Evolutionary conservation across 2,329 filamentous ascomycete genomes (phyloP), one percentile per base, ranked within the genome.

Genomic region (Rugonectria rugulosa): DNA sequence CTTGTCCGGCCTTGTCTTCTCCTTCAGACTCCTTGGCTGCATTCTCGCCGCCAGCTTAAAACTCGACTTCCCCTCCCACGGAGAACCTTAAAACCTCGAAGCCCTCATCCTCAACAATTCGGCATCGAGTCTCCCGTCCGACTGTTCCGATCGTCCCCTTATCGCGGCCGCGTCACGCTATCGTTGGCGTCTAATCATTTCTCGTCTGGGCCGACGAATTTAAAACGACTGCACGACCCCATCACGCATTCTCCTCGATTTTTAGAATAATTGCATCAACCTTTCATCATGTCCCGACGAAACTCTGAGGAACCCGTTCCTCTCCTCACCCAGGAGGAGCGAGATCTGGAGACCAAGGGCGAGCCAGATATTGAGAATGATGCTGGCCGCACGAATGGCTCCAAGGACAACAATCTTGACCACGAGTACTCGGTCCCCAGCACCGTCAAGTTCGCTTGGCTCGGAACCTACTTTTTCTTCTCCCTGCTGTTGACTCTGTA

Each of bases 401-500:
- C 64, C 27, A 68, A 68, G 50, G 64, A 65, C 47, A 64, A 72
- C 19, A 76, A 76, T 59, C 65, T 77, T 53, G 75, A 77, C 26
- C 74, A 75, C 58, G 78, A 80, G 69, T 79, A 80, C 67, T 74
- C 74, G 6, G 74, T 78, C 34, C 70, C 76, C 41, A 74, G 72
- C 56, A 72, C 73, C 27, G 73, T 77, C 68, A 81, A 81, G 69
- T 79, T 81, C 59, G 72, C 77, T 47, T 81, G 79, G 77, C 69
- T 82, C 24, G 77, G 76, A 23, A 74, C 78, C 52, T 84, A 84
- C 68, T 84, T 84, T 66, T 73, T 79, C 64, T 76, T 77, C 63
- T 77, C 75, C 15, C 66, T 78, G 19, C 62, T 74, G 53, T 70
- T 86, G 50, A 86, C 83, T 7, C 74, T 86, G 19, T 85, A 84